Conservation (phyloP, 1,284 basidiomycete genomes). For the Trametes sp. region DNA sequence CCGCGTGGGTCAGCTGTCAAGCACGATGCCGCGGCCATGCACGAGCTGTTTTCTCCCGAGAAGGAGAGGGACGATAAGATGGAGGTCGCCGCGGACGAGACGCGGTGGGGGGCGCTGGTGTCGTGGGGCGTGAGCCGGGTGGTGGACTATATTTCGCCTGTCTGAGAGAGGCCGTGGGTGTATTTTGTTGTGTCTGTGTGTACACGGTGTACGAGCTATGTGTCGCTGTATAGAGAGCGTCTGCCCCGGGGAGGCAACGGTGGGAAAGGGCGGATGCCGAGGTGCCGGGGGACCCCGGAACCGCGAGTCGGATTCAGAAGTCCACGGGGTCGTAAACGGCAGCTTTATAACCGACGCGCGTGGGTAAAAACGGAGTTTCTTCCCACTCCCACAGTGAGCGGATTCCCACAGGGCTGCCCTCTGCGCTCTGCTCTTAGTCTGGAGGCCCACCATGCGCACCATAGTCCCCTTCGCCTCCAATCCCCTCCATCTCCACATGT, state of each 20-base stretch:
- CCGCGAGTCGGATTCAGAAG: constrained; percentile 28
- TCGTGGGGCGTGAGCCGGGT: constrained; percentile 37
- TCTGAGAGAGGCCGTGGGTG: constrained; percentile 23
- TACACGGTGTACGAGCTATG: constrained; percentile 1
- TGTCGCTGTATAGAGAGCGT: constrained; percentile 8
- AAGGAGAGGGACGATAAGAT: constrained; percentile 34
- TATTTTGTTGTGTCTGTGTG: constrained; percentile 1
- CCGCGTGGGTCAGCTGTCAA: constrained; percentile 28
- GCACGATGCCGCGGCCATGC: constrained; percentile 26
- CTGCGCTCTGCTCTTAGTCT: constrained; percentile 27
- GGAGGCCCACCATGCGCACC: constrained; percentile 45
- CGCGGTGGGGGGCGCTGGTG: constrained; percentile 33
- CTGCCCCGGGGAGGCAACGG: neutral
- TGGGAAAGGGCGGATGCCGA: constrained; percentile 24
- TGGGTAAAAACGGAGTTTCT: constrained; percentile 46
- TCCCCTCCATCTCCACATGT: constrained; percentile 51
- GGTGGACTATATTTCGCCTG: constrained; percentile 34
- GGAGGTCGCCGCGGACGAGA: constrained; percentile 27
- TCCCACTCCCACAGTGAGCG: constrained; percentile 45
- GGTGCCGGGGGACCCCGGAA: constrained; percentile 37
- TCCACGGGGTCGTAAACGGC: constrained; percentile 40
- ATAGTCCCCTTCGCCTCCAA: constrained; percentile 43
- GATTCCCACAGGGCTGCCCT: constrained; percentile 41
- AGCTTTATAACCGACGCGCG: constrained; percentile 46
- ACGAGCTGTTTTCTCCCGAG: constrained; percentile 36